These are phyloP conservation scores for Neopestalotiopsis rosae DNA, from an alignment of 2,329 filamentous ascomycete genomes.

Conservation along the genomic window DNA sequence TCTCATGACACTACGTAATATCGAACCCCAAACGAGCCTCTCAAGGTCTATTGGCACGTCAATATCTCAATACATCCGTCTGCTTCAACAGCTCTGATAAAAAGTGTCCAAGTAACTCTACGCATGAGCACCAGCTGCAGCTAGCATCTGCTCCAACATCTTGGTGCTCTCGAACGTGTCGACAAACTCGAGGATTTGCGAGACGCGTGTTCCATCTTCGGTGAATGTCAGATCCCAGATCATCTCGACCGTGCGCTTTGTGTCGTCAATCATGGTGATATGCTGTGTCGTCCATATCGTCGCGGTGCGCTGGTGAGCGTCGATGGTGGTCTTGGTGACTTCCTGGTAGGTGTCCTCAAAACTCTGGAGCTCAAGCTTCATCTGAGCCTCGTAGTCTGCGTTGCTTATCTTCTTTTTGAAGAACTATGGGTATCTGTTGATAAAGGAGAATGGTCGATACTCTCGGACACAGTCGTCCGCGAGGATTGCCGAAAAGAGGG, in stretches of 20 bases:
- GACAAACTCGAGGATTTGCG: slow-evolving; percentile 13
- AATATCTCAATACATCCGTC: no score
- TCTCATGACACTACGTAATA: no score
- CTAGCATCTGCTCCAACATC: slow-evolving; percentile 28
- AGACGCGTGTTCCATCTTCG: slow-evolving; percentile 25
- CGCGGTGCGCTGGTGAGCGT: not conserved
- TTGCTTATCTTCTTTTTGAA: slow-evolving; percentile 27
- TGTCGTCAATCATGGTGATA: slow-evolving; percentile 21
- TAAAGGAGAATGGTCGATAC: slow-evolving; percentile 27
- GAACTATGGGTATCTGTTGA: slow-evolving; percentile 27
- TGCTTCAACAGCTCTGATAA: no score
- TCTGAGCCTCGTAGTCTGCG: slow-evolving; percentile 29
- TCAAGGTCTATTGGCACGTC: no score
- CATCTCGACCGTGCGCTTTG: slow-evolving; percentile 23
- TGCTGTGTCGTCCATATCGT: slow-evolving; percentile 27
- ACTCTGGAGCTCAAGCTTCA: slow-evolving; percentile 18
- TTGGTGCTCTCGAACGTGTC: slow-evolving; percentile 26
- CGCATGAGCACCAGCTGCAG: not conserved
- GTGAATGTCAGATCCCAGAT: slow-evolving; percentile 27
- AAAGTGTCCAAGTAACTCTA: not conserved
- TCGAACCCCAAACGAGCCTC: no score
- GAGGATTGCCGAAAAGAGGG: slow-evolving; percentile 24
- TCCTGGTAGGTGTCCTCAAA: slow-evolving; percentile 24
- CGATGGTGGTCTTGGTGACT: slow-evolving; percentile 27
- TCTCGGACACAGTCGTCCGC: slow-evolving; percentile 25